A percentile compares a stretch with the other conserved stretches of the same genome.
phyloP scores from a whole-genome alignment of 139 green algal genomes.

The Chara braunii region DNA sequence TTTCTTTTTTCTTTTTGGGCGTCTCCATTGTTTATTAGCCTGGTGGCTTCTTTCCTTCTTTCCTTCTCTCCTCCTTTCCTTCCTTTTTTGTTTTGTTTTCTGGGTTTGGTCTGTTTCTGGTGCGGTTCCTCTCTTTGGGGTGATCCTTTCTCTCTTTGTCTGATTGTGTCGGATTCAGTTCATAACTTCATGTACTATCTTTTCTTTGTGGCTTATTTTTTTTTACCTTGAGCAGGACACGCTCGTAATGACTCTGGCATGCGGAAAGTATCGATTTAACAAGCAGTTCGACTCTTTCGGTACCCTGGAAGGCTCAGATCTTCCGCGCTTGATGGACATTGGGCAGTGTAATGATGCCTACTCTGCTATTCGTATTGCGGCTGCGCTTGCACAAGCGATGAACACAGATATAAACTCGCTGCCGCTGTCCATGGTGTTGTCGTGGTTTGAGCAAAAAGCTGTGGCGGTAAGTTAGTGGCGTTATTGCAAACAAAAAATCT shows the following conservation, averaged over 20 bases:
- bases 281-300: constrained; percentile 49
- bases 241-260: constrained; percentile 59
- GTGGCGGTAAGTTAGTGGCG: constrained; percentile 49
- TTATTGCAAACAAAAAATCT: too few relatives aligned
- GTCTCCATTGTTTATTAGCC: too few relatives aligned
- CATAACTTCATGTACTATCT: too few relatives aligned
- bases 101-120: too few relatives aligned
- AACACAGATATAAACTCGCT: constrained; percentile 62
- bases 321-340: constrained; percentile 72
- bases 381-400: constrained; percentile 58
- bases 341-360: constrained; percentile 60
- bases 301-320: constrained; percentile 46
- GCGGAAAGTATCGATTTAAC: constrained; percentile 65
- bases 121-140: too few relatives aligned
- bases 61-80: too few relatives aligned
- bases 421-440: constrained; percentile 61
- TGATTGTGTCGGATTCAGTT: too few relatives aligned
- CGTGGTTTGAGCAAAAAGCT: constrained; percentile 73
- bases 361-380: constrained; percentile 53
- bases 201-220: not conserved
- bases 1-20: too few relatives aligned
- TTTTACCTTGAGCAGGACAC: constrained; percentile 26
- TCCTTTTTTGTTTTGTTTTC: too few relatives aligned
- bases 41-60: too few relatives aligned
- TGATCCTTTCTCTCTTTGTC: too few relatives aligned